Evolutionary conservation across 768 basidiomycete species (phyloP), one percentile per base, ranked within the genome.

Genomic region (Strobilomyces confusus): DNA sequence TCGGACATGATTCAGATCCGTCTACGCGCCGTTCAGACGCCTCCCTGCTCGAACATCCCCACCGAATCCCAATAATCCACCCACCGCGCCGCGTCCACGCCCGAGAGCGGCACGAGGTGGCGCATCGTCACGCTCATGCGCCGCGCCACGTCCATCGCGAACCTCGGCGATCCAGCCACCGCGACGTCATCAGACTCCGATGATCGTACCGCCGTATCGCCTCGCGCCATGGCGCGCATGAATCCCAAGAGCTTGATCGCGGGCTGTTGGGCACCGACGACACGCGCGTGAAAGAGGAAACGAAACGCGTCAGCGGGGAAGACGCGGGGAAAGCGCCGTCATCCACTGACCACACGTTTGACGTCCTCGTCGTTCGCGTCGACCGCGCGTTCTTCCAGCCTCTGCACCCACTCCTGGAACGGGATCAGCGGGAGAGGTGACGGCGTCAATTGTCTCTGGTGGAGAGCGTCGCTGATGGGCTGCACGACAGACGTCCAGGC

Each of bases 1-100:
- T n/a, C n/a, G n/a, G n/a, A n/a, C n/a, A n/a, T n/a, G n/a, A n/a
- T 26, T 8, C 26, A 26, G 26, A 26, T 26, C 26, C 26, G n/a
- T n/a, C n/a, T 26, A 26, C 26, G 8, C 26, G 26, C 26, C 26
- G 26, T 26, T 8, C 5, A 4, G 26, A 26, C 26, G 26, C 26
- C 26, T 12, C 9, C 33, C 33, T 13, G 11, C 33, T 12, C 33
- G 22, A 70, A 61, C 55, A 71, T 64, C 19, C 64, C 65, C 9
- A 50, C 52, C 17, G 53, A 61, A 34, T 52, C 66, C 75, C 75
- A 76, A 51, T 77, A 77, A 15, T 62, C 63, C 2, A 77, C 62
- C 73, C 74, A 78, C 15, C 49, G 51, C 2, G 33, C 45, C 14
- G 54, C 74, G 43, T 74, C 68, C 0, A 48, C 52, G 1, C 52